A percentile compares a stretch with the other conserved stretches of the same genome.
Evolutionary conservation across 768 basidiomycete species (phyloP).

Genomic region (Stropharia rugosoannulata): DNA sequence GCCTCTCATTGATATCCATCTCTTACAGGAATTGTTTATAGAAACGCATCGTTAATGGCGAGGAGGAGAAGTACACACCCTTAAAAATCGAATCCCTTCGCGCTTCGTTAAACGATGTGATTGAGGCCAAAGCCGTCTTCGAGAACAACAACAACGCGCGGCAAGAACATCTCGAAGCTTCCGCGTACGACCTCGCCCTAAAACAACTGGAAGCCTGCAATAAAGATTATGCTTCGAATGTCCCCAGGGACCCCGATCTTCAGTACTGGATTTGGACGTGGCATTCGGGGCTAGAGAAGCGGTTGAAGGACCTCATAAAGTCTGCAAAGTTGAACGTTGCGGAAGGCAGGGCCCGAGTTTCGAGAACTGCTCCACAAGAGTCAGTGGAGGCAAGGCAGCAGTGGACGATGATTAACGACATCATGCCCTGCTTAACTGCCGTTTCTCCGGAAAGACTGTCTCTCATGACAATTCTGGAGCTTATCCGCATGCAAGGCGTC

Average conservation of each 20-base stretch:
- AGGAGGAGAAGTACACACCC: slow-evolving; percentile 45
- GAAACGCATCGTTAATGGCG: slow-evolving; percentile 1
- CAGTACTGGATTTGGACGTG: slow-evolving; percentile 87
- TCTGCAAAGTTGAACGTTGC: slow-evolving; percentile 36
- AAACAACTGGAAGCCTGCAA: slow-evolving; percentile 67
- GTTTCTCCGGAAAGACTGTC: slow-evolving; percentile 78
- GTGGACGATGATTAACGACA: not conserved
- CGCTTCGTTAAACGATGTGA: slow-evolving; percentile 62
- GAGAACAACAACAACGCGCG: slow-evolving; percentile 68
- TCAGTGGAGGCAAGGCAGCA: not conserved
- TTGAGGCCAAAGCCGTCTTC: slow-evolving; percentile 60
- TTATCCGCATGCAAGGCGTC: slow-evolving; percentile 77
- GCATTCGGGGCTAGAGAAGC: slow-evolving; percentile 59
- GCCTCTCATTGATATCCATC: not conserved
- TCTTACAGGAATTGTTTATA: not conserved
- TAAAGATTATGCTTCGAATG: slow-evolving; percentile 53
- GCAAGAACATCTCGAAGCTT: slow-evolving; percentile 81
- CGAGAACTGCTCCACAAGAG: not conserved
- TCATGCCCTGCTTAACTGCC: slow-evolving; percentile 26
- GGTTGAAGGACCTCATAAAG: slow-evolving; percentile 45
- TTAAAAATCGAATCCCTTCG: slow-evolving; percentile 78
- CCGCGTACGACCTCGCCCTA: slow-evolving; percentile 81
- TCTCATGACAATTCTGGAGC: slow-evolving; percentile 84
- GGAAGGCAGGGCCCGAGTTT: not conserved
- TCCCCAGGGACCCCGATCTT: slow-evolving; percentile 49